A percentile compares a stretch with the other conserved stretches of the same genome.
Conservation (phyloP, 345 rosid species). For the Clausena lansium region DNA sequence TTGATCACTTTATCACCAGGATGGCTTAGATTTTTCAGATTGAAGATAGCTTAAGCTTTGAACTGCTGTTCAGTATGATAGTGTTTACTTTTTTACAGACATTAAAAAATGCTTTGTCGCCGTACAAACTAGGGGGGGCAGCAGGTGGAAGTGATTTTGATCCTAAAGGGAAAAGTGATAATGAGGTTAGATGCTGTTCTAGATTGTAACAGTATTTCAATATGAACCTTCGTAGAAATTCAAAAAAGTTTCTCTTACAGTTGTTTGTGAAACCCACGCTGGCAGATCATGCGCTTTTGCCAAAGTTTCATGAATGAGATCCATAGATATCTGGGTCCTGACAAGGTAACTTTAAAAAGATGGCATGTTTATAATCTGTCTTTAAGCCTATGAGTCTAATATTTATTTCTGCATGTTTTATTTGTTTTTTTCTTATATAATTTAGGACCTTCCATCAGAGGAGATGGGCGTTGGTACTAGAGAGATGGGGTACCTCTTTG, state of each 20-base stretch:
- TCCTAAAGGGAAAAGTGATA: constrained; percentile 97
- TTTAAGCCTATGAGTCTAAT: constrained; percentile 8
- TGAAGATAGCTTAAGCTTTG: background rate
- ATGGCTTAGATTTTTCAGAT: background rate
- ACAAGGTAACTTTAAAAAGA: constrained; percentile 55
- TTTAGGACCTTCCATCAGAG: constrained; percentile 95
- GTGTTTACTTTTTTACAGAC: constrained; percentile 49
- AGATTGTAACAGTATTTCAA: background rate
- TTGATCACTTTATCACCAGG: background rate
- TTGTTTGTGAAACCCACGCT: constrained; percentile 33
- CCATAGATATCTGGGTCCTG: constrained; percentile 85
- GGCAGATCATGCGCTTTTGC: constrained; percentile 97
- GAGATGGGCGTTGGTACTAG: constrained; percentile 98
- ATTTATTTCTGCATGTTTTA: background rate
- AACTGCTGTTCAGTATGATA: background rate
- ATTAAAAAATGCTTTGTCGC: constrained; percentile 90
- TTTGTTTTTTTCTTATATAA: constrained; percentile 6
- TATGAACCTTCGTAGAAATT: constrained; percentile 24
- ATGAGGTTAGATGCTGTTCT: constrained; percentile 58
- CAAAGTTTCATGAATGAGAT: constrained; percentile 98
- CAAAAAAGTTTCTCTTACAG: constrained; percentile 25
- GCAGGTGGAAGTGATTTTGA: constrained; percentile 99
- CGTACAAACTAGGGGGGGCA: constrained; percentile 97
- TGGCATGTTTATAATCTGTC: constrained; percentile 4
- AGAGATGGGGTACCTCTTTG: constrained; percentile 97